Evolutionary conservation across 1,139 yeast genomes (phyloP).

Genomic region (Suhomyces wounanorum): DNA sequence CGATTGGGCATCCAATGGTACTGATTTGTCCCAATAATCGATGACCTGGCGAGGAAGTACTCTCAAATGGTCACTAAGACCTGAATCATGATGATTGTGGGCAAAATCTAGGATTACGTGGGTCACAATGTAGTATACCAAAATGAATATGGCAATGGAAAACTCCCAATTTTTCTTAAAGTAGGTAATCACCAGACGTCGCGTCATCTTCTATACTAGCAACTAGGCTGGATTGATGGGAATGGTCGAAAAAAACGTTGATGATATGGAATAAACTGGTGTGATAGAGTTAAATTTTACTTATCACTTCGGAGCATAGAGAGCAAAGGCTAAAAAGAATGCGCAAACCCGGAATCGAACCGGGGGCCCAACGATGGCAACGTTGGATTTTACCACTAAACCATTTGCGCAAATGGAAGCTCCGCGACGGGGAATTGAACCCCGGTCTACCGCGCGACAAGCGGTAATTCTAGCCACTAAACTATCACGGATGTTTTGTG

Average conservation of each 20-base stretch:
- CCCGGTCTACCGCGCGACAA: slow-evolving; percentile 68
- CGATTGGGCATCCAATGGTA: not conserved
- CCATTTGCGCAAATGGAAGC: slow-evolving; percentile 26
- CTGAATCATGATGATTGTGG: slow-evolving; percentile 15
- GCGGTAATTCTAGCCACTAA: slow-evolving; percentile 51
- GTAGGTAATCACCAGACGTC: not conserved
- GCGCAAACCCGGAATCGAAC: slow-evolving; percentile 24
- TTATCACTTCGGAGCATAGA: not conserved
- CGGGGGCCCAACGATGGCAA: slow-evolving; percentile 25
- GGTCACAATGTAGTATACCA: slow-evolving; percentile 24
- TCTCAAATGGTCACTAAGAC: slow-evolving; percentile 21
- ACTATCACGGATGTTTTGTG: slow-evolving; percentile 38
- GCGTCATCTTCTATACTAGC: not conserved
- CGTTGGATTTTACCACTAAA: slow-evolving; percentile 24
- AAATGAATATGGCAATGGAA: slow-evolving; percentile 26
- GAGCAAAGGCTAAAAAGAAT: slow-evolving; percentile 10
- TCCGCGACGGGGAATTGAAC: slow-evolving; percentile 73
- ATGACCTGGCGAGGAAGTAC: slow-evolving; percentile 29
- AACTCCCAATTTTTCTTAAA: slow-evolving; percentile 27
- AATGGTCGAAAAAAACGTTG: not conserved
- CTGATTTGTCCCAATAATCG: slow-evolving; percentile 14
- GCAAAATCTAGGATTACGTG: slow-evolving; percentile 17
- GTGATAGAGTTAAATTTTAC: not conserved
- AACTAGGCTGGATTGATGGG: not conserved
- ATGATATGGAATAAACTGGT: not conserved